Conservation (phyloP, 169 alveolate genomes). For the Eimeria nieschulzi region DNA sequence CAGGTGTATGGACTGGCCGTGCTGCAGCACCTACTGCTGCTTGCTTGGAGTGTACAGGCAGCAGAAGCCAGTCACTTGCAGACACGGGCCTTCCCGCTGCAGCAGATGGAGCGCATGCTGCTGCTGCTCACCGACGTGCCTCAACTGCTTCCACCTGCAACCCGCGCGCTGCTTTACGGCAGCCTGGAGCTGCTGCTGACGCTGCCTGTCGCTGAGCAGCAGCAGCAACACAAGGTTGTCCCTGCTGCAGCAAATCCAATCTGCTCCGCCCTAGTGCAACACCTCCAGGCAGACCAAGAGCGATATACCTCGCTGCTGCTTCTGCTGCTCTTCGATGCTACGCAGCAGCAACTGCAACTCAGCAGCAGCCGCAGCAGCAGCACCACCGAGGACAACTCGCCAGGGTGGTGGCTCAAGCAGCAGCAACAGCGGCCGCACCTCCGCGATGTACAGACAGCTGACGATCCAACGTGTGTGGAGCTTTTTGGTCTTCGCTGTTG, state of each 20-base stretch:
- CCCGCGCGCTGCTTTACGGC: conserved; percentile 50
- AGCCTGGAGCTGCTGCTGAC: conserved; percentile 58
- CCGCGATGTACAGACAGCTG: conserved; percentile 59
- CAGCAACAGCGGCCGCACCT: conserved; percentile 59
- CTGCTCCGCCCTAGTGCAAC: conserved; percentile 31
- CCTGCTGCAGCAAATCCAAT: conserved; percentile 49
- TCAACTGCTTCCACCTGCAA: conserved; percentile 34
- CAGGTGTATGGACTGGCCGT: conserved; percentile 36
- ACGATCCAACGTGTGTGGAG: conserved; percentile 13
- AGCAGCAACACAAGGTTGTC: conserved; percentile 51
- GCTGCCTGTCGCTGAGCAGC: conserved; percentile 16
- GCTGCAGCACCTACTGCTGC: conserved; percentile 69
- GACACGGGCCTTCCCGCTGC: conserved; percentile 52
- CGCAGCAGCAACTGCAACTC: background rate
- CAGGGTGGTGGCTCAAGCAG: conserved; percentile 46
- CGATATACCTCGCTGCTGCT: conserved; percentile 30
- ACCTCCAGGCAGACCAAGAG: conserved; percentile 18
- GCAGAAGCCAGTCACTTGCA: conserved; percentile 46
- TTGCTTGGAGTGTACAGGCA: conserved; percentile 64
- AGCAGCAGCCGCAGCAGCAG: conserved; percentile 24
- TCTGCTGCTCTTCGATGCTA: conserved; percentile 26
- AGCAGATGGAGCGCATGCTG: conserved; percentile 12
- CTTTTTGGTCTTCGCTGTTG: conserved; percentile 42
- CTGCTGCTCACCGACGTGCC: conserved; percentile 28
- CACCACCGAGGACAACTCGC: conserved; percentile 36